Percentiles rank a stretch among this genome's conserved stretches.
phyloP scores from a whole-genome alignment of 495 filamentous ascomycete species.

The Aspergillus egyptiacus region DNA sequence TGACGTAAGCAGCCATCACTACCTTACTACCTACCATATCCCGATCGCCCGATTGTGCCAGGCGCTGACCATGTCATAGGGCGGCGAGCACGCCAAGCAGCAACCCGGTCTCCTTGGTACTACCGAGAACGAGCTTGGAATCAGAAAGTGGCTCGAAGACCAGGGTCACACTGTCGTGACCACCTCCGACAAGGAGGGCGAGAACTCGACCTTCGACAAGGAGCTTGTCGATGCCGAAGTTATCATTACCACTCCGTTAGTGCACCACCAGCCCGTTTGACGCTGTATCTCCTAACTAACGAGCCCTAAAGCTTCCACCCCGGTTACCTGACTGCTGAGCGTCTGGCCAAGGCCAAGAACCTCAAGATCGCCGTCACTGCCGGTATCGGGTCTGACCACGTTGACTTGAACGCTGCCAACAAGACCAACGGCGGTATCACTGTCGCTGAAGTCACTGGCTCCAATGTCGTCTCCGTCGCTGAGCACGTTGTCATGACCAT shows the following conservation, averaged over 20 bases:
- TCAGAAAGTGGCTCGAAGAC: constrained; percentile 94
- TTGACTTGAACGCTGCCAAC: constrained; percentile 96
- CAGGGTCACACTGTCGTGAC: constrained; percentile 93
- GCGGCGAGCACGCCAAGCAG: constrained; percentile 62
- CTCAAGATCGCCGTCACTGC: constrained; percentile 95
- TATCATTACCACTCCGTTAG: constrained; percentile 98
- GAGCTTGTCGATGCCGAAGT: constrained; percentile 95
- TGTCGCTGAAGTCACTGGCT: constrained; percentile 94
- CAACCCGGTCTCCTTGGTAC: constrained; percentile 86
- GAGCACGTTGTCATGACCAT: constrained; percentile 99
- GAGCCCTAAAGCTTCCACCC: constrained; percentile 77
- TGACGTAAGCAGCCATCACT: constrained; percentile 63
- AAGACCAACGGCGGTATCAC: constrained; percentile 97
- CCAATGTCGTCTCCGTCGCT: constrained; percentile 84
- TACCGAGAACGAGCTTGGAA: constrained; percentile 94
- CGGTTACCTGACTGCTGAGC: constrained; percentile 93
- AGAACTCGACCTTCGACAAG: constrained; percentile 88
- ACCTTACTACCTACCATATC: background rate
- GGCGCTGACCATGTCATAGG: constrained; percentile 35
- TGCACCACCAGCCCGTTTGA: constrained; percentile 8
- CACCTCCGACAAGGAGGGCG: constrained; percentile 94
- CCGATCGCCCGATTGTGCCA: background rate
- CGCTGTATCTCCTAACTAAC: constrained; percentile 10
- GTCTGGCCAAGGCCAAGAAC: constrained; percentile 96
- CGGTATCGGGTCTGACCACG: constrained; percentile 96